Evolutionary conservation across 768 basidiomycete genomes (phyloP), one percentile per base, ranked within the genome.

Genomic region (Pseudohyphozyma bogoriensis): DNA sequence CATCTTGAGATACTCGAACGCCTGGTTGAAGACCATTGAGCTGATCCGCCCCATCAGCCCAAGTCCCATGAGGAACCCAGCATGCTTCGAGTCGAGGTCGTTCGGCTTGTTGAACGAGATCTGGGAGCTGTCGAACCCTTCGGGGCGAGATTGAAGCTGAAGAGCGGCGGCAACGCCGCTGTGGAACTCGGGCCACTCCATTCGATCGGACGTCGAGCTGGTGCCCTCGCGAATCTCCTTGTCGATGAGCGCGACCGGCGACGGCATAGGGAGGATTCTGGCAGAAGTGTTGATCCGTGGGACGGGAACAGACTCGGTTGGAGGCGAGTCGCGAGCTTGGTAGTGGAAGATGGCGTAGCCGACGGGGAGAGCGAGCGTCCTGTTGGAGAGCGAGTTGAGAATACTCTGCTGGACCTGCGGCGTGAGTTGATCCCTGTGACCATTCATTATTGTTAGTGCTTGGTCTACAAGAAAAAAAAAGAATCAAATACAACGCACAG

Each of bases 141-240:
- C 83, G 51, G 77, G 74, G 12, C 85, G 81, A 0, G 87, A 83
- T 0, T 85, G 83, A 52, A 96, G 83, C 10, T 88, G 83, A 46
- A 99, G 74, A 4, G 86, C 95, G 6, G 89, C 87, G 11, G 90
- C 89, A 0, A 95, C 93, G 13, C 95, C 95, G 64, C 93, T 91
- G 74, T 97, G 91, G 74, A 99, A 99, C 62, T 92, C 87, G n/a
- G 88, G 90, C 95, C 93, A 99, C 54, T 79, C 81, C 8, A 82
- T 74, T 33, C 65, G 60, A n/a, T 96, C 92, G 1, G 74, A 67
- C 16, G 56, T 2, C 4, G 46, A 0, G 28, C 26, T 20, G 0
- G 58, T 11, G 12, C 58, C 55, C 16, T 66, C 64, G 9, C 67
- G 55, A 22, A 37, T 31, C 4, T 68, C 64, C 56, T 56, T 61